Conservation (phyloP, 495 filamentous ascomycete genomes). For the Daldinia childiae region DNA sequence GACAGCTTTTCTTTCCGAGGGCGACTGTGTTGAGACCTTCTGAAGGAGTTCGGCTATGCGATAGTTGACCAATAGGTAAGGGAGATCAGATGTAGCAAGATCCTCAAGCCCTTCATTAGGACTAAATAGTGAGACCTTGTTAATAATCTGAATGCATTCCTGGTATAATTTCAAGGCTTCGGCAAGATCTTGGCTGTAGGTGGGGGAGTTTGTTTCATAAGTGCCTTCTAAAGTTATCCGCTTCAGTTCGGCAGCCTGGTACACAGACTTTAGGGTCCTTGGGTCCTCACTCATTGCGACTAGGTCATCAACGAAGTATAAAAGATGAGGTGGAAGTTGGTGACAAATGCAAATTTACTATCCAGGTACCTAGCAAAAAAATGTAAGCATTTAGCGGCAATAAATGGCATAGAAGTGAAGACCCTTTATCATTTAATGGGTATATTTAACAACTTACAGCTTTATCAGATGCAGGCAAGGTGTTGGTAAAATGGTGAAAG, state of each 20-base stretch:
- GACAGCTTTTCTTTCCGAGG: conserved; percentile 66
- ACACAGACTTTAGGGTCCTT: conserved; percentile 55
- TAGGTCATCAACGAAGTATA: conserved; percentile 1
- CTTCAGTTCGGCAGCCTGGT: conserved; percentile 64
- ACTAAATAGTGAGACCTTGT: conserved; percentile 82
- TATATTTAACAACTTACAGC: neutral
- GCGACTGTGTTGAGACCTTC: conserved; percentile 62
- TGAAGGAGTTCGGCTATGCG: conserved; percentile 49
- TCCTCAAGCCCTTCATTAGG: conserved; percentile 91
- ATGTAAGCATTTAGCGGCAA: neutral
- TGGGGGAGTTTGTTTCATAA: conserved; percentile 61
- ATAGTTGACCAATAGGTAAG: conserved; percentile 62
- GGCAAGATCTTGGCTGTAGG: conserved; percentile 73
- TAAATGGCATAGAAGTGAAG: neutral
- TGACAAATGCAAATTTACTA: neutral
- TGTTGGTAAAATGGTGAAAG: neutral
- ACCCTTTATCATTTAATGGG: neutral
- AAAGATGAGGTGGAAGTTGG: neutral
- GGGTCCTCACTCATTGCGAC: conserved; percentile 46
- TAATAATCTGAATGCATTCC: conserved; percentile 73
- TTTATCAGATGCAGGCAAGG: neutral
- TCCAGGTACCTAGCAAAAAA: neutral
- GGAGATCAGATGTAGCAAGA: conserved; percentile 81
- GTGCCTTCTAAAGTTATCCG: conserved; percentile 50
- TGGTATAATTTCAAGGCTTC: conserved; percentile 74